Evolutionary conservation across 208 protist genomes (phyloP).

Genomic region (Herpetomonas tarakana): DNA sequence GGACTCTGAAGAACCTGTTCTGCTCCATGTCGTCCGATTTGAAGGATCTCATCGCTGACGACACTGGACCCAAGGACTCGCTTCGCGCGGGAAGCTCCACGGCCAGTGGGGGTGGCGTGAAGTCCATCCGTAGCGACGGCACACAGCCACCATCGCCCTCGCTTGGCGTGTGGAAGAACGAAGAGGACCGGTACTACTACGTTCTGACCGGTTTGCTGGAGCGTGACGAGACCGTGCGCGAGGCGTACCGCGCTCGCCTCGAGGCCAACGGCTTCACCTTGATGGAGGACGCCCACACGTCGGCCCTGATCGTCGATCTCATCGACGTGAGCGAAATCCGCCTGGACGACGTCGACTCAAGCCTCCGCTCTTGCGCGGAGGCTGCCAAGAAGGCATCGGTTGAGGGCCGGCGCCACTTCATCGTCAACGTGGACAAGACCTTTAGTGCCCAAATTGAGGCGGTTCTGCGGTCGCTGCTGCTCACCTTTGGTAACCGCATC

Average conservation of each 20-base stretch:
- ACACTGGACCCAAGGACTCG: neutral
- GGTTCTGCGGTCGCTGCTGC: slow-evolving; percentile 57
- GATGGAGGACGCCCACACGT: slow-evolving; percentile 64
- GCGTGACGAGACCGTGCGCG: slow-evolving; percentile 39
- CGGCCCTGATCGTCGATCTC: slow-evolving; percentile 69
- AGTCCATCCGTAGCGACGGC: too few species aligned
- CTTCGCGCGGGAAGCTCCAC: slow-evolving; percentile 4
- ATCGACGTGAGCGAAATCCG: slow-evolving; percentile 58
- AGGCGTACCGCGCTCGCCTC: slow-evolving; percentile 47
- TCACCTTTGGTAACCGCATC: slow-evolving; percentile 73
- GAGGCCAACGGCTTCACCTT: slow-evolving; percentile 68
- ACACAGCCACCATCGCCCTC: too few species aligned
- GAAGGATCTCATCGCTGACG: slow-evolving; percentile 29
- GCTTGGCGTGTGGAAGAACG: slow-evolving; percentile 57
- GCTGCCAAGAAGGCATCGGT: slow-evolving; percentile 10
- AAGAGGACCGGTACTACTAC: slow-evolving; percentile 74
- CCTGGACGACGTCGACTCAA: slow-evolving; percentile 42
- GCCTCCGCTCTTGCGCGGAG: slow-evolving; percentile 16
- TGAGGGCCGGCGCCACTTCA: slow-evolving; percentile 37
- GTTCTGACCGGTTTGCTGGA: slow-evolving; percentile 60
- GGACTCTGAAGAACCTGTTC: slow-evolving; percentile 75
- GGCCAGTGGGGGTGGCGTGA: too few species aligned
- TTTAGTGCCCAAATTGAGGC: slow-evolving; percentile 82
- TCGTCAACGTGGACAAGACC: slow-evolving; percentile 88
- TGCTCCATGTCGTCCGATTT: slow-evolving; percentile 55